Percentiles rank a stretch among this genome's conserved stretches.
Evolutionary conservation across 2,329 filamentous ascomycete genomes (phyloP).

Genomic region (Emergomyces pasteurianus): DNA sequence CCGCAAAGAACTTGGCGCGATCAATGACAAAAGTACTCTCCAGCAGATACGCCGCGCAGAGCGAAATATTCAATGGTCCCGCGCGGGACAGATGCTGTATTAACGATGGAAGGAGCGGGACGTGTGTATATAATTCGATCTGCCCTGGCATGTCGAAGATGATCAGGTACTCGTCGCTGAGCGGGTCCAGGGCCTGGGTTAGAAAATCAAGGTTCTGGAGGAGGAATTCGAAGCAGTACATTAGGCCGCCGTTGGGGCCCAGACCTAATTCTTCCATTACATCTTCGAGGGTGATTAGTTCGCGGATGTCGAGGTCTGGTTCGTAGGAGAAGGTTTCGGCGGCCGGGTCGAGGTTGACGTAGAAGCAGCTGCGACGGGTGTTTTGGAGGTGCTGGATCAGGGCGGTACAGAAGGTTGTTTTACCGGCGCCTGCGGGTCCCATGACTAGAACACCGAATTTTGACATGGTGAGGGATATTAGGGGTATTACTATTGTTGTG

Average conservation of each 20-base stretch:
- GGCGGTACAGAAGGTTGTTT: slow-evolving; percentile 90
- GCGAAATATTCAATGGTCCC: slow-evolving; percentile 73
- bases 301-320: slow-evolving; percentile 89
- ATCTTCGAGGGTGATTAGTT: slow-evolving; percentile 85
- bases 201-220: slow-evolving; percentile 91
- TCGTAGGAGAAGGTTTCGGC: slow-evolving; percentile 85
- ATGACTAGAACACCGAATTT: slow-evolving; percentile 93
- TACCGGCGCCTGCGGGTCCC: slow-evolving; percentile 91
- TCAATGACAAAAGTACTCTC: slow-evolving; percentile 95
- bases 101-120: slow-evolving; percentile 78
- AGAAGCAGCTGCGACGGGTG: slow-evolving; percentile 87
- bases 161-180: slow-evolving; percentile 92
- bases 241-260: slow-evolving; percentile 82
- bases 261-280: slow-evolving; percentile 92
- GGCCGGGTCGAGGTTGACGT: slow-evolving; percentile 95
- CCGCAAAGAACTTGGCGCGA: slow-evolving; percentile 92
- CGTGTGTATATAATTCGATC: slow-evolving; percentile 96
- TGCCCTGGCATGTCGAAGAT: slow-evolving; percentile 98
- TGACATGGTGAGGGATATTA: slow-evolving; percentile 51
- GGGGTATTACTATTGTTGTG: background rate
- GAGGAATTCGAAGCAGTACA: slow-evolving; percentile 94
- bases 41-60: slow-evolving; percentile 88
- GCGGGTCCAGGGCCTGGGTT: slow-evolving; percentile 66
- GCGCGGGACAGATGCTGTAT: slow-evolving; percentile 67
- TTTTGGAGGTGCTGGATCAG: slow-evolving; percentile 87